These are phyloP conservation scores for Colletotrichum spaethianum DNA, from an alignment of 2,329 filamentous ascomycete species.

Conservation along the genomic window DNA sequence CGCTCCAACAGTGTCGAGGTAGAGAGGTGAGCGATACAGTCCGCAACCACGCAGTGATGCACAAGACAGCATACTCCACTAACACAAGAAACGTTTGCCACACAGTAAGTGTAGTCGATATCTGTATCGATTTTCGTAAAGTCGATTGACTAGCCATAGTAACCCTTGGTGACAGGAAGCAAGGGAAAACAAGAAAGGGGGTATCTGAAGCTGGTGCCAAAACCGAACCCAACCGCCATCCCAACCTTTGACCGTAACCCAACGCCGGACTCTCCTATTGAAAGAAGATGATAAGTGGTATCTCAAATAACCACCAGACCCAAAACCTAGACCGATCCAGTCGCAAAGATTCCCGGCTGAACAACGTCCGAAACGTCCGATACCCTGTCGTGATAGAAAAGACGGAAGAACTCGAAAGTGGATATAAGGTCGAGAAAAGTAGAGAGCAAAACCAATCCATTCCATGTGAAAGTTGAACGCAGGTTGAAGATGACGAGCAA, in stretches of 20 bases:
- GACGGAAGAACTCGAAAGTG: neutral
- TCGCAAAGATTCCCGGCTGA: neutral
- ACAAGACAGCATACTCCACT: neutral
- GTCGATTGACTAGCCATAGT: neutral
- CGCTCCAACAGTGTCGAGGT: neutral
- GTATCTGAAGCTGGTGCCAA: neutral
- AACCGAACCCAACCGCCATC: constrained; percentile 1
- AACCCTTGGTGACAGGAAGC: neutral
- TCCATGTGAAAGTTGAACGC: neutral
- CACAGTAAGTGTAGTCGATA: neutral
- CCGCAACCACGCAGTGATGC: neutral
- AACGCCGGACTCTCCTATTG: neutral
- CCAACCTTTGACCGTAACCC: neutral
- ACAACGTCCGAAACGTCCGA: neutral
- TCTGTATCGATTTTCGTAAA: neutral
- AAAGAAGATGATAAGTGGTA: neutral
- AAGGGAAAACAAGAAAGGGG: neutral
- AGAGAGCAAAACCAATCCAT: neutral
- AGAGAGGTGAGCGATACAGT: neutral
- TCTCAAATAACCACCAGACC: neutral
- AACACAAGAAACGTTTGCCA: no score
- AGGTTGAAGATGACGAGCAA: neutral
- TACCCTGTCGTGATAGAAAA: neutral
- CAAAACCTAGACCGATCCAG: neutral
- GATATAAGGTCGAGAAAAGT: neutral